Conservation (phyloP, 2,329 filamentous ascomycete genomes). For the Aplosporella prunicola region DNA sequence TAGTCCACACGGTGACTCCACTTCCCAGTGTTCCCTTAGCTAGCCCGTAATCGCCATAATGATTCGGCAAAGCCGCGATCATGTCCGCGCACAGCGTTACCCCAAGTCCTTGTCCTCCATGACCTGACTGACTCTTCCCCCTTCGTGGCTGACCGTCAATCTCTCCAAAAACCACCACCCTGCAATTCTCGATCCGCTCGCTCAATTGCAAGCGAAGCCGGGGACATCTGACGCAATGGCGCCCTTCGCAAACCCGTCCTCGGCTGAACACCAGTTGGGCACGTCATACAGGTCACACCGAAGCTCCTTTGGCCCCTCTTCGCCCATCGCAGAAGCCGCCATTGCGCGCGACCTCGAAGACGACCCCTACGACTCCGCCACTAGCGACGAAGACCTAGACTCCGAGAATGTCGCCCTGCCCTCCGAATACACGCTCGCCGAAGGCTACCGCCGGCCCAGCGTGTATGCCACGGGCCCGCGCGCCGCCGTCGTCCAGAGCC, state of each 20-base stretch:
- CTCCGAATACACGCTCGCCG: slow-evolving; percentile 40
- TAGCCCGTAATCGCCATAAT: slow-evolving; percentile 1
- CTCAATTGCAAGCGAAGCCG: too few relatives aligned
- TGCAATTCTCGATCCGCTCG: too few relatives aligned
- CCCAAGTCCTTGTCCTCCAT: slow-evolving; percentile 4
- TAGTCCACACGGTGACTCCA: too few relatives aligned
- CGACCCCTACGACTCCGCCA: slow-evolving; percentile 13
- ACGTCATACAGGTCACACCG: slow-evolving; percentile 15
- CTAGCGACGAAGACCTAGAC: slow-evolving; percentile 33
- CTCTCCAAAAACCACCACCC: too few relatives aligned
- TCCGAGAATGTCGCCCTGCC: slow-evolving; percentile 39
- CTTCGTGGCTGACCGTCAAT: slow-evolving; percentile 4
- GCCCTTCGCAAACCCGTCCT: not conserved
- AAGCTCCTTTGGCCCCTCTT: slow-evolving; percentile 16
- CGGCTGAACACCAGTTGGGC: slow-evolving; percentile 6
- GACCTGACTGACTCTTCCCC: not conserved
- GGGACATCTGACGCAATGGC: too few relatives aligned
- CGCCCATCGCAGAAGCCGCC: slow-evolving; percentile 27
- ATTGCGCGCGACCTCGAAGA: slow-evolving; percentile 31
- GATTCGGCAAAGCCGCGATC: slow-evolving; percentile 7
- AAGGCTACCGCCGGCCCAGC: slow-evolving; percentile 66
- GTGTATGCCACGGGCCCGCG: slow-evolving; percentile 65
- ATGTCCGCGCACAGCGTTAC: not conserved
- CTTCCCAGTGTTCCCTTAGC: too few relatives aligned
- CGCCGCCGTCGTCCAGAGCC: slow-evolving; percentile 58